phyloP scores from a whole-genome alignment of 257 asterid species.

The Gentiana dahurica region DNA sequence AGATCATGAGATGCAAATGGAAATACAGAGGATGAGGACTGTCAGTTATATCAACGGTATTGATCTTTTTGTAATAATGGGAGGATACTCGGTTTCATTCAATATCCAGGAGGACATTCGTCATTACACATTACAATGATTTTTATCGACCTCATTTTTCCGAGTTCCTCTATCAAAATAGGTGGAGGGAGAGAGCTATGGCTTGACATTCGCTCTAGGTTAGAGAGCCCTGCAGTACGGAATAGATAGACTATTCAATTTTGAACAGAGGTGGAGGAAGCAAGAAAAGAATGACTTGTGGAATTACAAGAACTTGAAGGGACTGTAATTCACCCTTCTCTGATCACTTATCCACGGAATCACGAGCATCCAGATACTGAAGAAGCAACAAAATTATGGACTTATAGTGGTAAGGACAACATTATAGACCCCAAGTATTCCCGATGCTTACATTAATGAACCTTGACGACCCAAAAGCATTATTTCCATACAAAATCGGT shows the following conservation, averaged over 20 bases:
- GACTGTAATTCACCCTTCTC: too few relatives aligned
- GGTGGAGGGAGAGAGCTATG: constrained; percentile 81
- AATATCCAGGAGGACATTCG: constrained; percentile 40
- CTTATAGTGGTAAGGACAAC: too few relatives aligned
- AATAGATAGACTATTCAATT: constrained; percentile 44
- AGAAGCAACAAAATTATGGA: too few relatives aligned
- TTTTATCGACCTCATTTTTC: constrained; percentile 47
- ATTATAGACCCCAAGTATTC: too few relatives aligned
- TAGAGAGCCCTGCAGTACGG: constrained; percentile 67
- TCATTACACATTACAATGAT: constrained; percentile 44
- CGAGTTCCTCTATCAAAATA: constrained; percentile 27
- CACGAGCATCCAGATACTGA: too few relatives aligned
- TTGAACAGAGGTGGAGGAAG: constrained; percentile 68
- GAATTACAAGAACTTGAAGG: constrained; percentile 22
- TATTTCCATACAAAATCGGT: too few relatives aligned
- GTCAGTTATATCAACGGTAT: constrained; percentile 64
- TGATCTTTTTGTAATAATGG: constrained; percentile 63
- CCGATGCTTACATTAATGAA: too few relatives aligned
- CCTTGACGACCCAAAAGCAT: too few relatives aligned
- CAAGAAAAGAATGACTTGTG: constrained; percentile 36
- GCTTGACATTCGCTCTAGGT: constrained; percentile 55
- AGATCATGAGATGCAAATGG: constrained; percentile 43
- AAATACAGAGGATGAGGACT: constrained; percentile 24
- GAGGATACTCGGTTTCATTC: constrained; percentile 59
- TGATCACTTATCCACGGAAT: too few relatives aligned